phyloP scores from a whole-genome alignment of 225 moss, liverwort and hornwort species.

The Sphagnum contortum region DNA sequence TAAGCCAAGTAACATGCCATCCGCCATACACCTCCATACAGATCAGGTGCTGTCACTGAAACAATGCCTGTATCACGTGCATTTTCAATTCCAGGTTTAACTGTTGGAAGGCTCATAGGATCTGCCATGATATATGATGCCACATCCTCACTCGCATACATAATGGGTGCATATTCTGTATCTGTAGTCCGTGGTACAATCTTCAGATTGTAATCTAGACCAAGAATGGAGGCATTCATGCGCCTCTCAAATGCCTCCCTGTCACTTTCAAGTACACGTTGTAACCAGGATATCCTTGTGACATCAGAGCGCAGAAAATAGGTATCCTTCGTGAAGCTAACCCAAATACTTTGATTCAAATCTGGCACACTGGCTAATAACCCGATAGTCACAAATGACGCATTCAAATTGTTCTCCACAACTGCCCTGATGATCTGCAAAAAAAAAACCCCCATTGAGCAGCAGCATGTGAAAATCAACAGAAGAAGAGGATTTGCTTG shows the following conservation, averaged over 20 bases:
- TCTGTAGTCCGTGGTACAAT: conserved; percentile 9
- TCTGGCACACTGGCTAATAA: conserved; percentile 24
- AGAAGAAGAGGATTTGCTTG: no score
- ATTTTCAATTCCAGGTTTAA: conserved; percentile 18
- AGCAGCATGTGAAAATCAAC: no score
- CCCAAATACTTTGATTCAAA: conserved; percentile 26
- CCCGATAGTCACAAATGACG: conserved; percentile 63
- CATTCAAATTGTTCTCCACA: conserved; percentile 59
- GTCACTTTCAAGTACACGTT: conserved; percentile 31
- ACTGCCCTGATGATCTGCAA: conserved; percentile 50
- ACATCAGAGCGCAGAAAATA: conserved; percentile 44
- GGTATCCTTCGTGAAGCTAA: conserved; percentile 40
- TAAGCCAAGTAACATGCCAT: conserved; percentile 49
- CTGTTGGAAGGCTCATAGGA: conserved; percentile 12
- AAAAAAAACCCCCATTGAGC: background rate
- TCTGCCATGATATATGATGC: conserved; percentile 22
- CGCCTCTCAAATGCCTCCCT: conserved; percentile 41
- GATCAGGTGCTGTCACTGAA: conserved; percentile 43
- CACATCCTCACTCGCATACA: conserved; percentile 19
- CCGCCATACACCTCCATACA: conserved; percentile 25
- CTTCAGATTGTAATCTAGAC: conserved; percentile 10
- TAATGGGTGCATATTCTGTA: conserved; percentile 49
- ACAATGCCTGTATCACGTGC: conserved; percentile 36
- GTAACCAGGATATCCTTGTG: conserved; percentile 32
- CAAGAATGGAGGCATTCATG: conserved; percentile 29